A percentile compares a stretch with the other conserved stretches of the same genome.
These are phyloP conservation scores for Scheffersomyces coipomensis DNA, from an alignment of 805 yeast genomes.

Conservation along the genomic window DNA sequence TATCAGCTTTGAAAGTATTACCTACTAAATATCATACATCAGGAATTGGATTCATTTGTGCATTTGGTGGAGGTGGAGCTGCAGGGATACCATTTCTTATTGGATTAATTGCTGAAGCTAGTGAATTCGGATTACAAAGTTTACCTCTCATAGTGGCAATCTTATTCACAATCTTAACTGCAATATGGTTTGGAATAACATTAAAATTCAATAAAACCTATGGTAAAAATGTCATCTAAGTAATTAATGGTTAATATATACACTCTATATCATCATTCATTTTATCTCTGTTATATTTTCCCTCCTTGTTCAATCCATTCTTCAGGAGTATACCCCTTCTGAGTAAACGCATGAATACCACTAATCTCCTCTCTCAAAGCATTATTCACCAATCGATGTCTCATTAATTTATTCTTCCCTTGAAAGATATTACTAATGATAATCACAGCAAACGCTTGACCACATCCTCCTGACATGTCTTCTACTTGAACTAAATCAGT, in stretches of 20 bases:
- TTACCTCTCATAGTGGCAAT: conserved; percentile 29
- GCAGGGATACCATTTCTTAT: conserved; percentile 68
- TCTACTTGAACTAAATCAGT: conserved; percentile 70
- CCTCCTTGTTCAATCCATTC: conserved; percentile 67
- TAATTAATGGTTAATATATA: no score
- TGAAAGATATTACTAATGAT: conserved; percentile 71
- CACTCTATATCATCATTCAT: no score
- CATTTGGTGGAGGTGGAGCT: conserved; percentile 83
- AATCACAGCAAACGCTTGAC: conserved; percentile 93
- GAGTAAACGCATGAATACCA: conserved; percentile 91
- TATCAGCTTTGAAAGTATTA: conserved; percentile 58
- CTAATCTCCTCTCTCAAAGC: conserved; percentile 83
- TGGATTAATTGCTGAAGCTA: conserved; percentile 47
- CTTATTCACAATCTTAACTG: conserved; percentile 20
- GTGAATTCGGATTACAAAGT: conserved; percentile 27
- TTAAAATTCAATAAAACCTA: conserved; percentile 10
- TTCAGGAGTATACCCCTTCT: conserved; percentile 80
- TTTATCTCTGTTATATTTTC: conserved; percentile 6
- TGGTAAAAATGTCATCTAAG: conserved; percentile 1
- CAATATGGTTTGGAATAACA: conserved; percentile 23
- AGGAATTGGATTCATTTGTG: conserved; percentile 74
- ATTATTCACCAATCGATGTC: conserved; percentile 83
- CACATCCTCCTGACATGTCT: conserved; percentile 92
- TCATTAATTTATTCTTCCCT: conserved; percentile 79
- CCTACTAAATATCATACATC: conserved; percentile 60